Evolutionary conservation across 352 stramenopile genomes (phyloP), one percentile per base, ranked within the genome.

Genomic region (Lagenidium sp.): DNA sequence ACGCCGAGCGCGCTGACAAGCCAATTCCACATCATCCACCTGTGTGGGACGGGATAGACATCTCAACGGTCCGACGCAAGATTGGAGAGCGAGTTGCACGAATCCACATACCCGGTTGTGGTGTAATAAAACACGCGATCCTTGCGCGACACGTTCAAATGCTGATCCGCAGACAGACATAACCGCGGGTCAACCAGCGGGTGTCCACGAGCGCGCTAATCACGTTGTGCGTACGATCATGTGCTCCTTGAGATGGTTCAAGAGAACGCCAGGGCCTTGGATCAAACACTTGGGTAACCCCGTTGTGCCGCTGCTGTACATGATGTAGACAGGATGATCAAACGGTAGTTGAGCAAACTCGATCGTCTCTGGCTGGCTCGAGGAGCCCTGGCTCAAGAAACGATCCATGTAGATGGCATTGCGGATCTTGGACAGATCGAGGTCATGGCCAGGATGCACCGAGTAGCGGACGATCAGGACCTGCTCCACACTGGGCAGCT

Each of bases 11-110:
- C 69, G 32, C 73, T 85, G 24, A 85, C 70, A 41, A 88, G 57
- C 80, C 80, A 94, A 46, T 92, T 91, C 81, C 81, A 93, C 81
- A 93, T 93, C 81, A 93, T 93, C 79, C 76, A 87, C 4, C 57
- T 62, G 24, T 5, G n/a, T n/a, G n/a, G n/a, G n/a, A n/a, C n/a
- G n/a, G n/a, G n/a, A n/a, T n/a, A n/a, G n/a, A n/a, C n/a, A n/a
- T n/a, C n/a, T n/a, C n/a, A n/a, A n/a, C n/a, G n/a, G n/a, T n/a
- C n/a, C n/a, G n/a, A n/a, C n/a, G n/a, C 37, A 5, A 42, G 38
- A 20, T 38, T 12, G 29, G 26, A 12, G 6, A 7, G 23, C 13
- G 15, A 42, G 29, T 31, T 21, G 2, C 20, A n/a, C 28, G 15
- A 32, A 32, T 26, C 15, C 2, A 57, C 39, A 19, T 19, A 62